phyloP scores from a whole-genome alignment of 179 eudicot species.

The Beta corolliflora region DNA sequence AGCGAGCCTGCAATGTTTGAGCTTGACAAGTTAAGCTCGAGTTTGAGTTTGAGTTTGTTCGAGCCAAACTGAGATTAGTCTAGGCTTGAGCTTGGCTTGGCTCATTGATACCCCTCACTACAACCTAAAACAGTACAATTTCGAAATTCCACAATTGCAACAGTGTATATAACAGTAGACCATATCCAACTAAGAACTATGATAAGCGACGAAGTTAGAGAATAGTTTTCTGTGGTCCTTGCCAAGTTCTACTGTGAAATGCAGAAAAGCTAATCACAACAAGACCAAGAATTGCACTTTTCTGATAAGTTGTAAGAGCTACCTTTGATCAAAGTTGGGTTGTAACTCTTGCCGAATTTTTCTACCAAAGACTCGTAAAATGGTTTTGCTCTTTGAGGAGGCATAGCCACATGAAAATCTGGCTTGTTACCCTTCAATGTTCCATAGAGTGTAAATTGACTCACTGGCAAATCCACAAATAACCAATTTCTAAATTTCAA shows the following conservation, averaged over 20 bases:
- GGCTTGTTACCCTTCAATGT: constrained; percentile 98
- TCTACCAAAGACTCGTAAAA: constrained; percentile 84
- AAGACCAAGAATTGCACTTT: constrained; percentile 9
- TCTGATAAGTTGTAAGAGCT: neutral
- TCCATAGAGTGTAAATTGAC: constrained; percentile 96
- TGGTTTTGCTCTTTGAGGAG: constrained; percentile 78
- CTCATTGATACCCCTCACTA: too few species aligned
- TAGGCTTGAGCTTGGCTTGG: too few species aligned
- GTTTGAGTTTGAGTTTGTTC: too few species aligned
- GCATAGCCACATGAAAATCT: constrained; percentile 98
- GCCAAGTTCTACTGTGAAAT: neutral
- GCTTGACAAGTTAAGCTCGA: too few species aligned
- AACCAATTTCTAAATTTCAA: constrained; percentile 9
- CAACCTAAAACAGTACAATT: too few species aligned
- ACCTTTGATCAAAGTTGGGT: constrained; percentile 74
- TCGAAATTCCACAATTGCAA: too few species aligned
- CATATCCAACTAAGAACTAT: neutral
- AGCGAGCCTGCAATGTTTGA: too few species aligned
- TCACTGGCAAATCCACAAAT: constrained; percentile 52
- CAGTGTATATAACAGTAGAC: neutral
- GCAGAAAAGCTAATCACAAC: neutral
- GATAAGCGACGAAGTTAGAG: neutral
- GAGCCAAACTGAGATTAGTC: too few species aligned
- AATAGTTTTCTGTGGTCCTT: neutral
- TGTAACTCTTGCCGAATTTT: constrained; percentile 66